phyloP scores from a whole-genome alignment of 2,329 filamentous ascomycete genomes.

The Colletotrichum lindemuthianum region DNA sequence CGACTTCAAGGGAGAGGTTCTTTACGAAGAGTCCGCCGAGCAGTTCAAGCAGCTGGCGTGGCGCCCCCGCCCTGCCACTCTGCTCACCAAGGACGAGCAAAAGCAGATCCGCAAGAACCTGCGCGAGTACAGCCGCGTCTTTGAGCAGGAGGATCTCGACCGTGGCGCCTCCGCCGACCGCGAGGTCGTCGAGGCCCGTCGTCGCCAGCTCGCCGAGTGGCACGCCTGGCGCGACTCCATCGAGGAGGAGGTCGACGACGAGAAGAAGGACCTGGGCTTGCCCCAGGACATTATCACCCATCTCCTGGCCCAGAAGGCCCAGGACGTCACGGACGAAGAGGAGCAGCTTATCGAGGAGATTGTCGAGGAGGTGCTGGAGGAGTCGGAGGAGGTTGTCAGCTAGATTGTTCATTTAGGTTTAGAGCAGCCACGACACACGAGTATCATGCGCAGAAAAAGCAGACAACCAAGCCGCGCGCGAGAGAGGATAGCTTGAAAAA shows the following conservation, averaged over 20 bases:
- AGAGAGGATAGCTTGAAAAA: constrained; percentile 15
- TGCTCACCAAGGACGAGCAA: constrained; percentile 96
- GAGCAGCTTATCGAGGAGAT: constrained; percentile 89
- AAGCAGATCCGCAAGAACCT: constrained; percentile 98
- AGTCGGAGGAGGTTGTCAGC: constrained; percentile 80
- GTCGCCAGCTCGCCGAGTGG: constrained; percentile 89
- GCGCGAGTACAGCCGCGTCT: constrained; percentile 92
- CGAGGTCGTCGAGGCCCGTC: constrained; percentile 89
- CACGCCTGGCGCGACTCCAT: constrained; percentile 81
- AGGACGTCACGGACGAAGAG: constrained; percentile 68
- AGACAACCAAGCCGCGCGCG: not conserved
- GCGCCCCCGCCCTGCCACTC: constrained; percentile 90
- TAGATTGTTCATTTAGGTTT: constrained; percentile 31
- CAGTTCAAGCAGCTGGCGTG: constrained; percentile 98
- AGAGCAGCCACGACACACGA: constrained; percentile 10
- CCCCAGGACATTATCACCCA: constrained; percentile 72
- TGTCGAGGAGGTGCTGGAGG: constrained; percentile 83
- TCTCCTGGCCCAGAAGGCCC: constrained; percentile 64
- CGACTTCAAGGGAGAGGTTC: constrained; percentile 90
- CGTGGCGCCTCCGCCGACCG: constrained; percentile 94
- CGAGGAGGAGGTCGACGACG: constrained; percentile 76
- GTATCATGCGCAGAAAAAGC: constrained; percentile 5
- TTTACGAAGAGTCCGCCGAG: constrained; percentile 91
- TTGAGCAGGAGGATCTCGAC: constrained; percentile 94
- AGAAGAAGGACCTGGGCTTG: constrained; percentile 74